Conservation (phyloP, 139 green algal genomes). For the Asterochloris erici region DNA sequence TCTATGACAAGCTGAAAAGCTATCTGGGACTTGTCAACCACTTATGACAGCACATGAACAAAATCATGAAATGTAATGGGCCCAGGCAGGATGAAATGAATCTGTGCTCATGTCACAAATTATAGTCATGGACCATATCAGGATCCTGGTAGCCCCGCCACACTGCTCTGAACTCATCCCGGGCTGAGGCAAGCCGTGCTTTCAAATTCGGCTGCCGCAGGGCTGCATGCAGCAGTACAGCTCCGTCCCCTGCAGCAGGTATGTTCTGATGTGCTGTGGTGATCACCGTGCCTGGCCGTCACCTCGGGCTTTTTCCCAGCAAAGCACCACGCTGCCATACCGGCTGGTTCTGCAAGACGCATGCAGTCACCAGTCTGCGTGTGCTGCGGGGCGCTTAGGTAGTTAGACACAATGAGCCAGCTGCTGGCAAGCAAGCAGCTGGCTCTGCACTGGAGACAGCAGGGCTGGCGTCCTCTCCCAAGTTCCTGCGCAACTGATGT, state of each 20-base stretch:
- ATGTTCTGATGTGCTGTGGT: no score
- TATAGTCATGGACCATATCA: conserved; percentile 15
- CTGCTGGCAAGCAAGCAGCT: no score
- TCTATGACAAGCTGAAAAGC: conserved; percentile 78
- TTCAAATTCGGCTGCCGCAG: conserved; percentile 49
- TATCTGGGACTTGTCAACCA: conserved; percentile 48
- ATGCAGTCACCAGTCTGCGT: no score
- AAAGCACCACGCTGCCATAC: no score
- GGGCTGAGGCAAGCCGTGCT: conserved; percentile 34
- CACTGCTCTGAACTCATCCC: conserved; percentile 50
- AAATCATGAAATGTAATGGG: not conserved
- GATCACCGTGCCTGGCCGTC: no score
- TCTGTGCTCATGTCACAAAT: not conserved
- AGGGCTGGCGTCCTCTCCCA: no score
- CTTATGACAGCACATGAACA: not conserved
- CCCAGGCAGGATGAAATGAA: not conserved
- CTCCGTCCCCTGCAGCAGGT: conserved; percentile 23
- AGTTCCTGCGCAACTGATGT: no score
- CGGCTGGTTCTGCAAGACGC: no score
- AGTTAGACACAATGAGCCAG: no score
- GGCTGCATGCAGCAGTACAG: conserved; percentile 30
- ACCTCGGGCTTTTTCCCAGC: no score
- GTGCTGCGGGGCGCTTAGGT: no score
- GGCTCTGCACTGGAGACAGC: no score
- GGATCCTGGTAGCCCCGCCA: conserved; percentile 24